Evolutionary conservation across 139 green algal genomes (phyloP).

Genomic region (Coelastrella sp.): DNA sequence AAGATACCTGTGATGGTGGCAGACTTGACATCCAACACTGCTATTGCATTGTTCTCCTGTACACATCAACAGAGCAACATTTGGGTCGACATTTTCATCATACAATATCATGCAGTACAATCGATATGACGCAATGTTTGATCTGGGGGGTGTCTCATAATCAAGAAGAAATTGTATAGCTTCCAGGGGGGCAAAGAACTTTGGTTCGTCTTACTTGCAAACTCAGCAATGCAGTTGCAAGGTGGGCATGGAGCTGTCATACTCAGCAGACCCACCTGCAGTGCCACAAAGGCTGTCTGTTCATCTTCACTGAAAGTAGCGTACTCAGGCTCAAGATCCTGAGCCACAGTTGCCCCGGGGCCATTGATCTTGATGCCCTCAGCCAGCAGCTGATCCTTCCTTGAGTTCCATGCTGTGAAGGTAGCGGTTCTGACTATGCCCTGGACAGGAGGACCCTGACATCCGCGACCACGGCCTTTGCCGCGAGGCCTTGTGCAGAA

Average conservation of each 20-base stretch:
- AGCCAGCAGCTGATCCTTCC: slow-evolving; percentile 19
- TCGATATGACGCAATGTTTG: too few species aligned
- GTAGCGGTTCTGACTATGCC: slow-evolving; percentile 1
- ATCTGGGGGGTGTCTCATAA: too few species aligned
- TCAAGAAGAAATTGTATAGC: too few species aligned
- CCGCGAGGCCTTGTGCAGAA: too few species aligned
- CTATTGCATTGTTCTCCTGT: slow-evolving; percentile 50
- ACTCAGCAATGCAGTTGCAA: too few species aligned
- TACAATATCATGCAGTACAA: too few species aligned
- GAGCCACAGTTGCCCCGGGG: slow-evolving; percentile 16
- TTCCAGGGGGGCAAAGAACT: too few species aligned
- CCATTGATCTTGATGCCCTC: slow-evolving; percentile 10
- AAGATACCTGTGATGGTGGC: slow-evolving; percentile 39
- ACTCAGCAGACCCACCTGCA: slow-evolving; percentile 19
- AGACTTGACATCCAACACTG: slow-evolving; percentile 32
- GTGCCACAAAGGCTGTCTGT: slow-evolving; percentile 33
- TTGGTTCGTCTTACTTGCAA: too few species aligned
- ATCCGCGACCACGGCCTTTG: too few species aligned
- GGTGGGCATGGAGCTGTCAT: too few species aligned
- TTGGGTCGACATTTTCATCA: too few species aligned
- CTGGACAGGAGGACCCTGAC: not conserved
- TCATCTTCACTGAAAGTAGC: slow-evolving; percentile 28
- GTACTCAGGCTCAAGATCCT: slow-evolving; percentile 47
- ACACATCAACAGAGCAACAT: not conserved
- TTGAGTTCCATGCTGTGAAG: slow-evolving; percentile 39